Conservation (phyloP, 2,329 filamentous ascomycete species). For the Neoscytalidium dimidiatum region DNA sequence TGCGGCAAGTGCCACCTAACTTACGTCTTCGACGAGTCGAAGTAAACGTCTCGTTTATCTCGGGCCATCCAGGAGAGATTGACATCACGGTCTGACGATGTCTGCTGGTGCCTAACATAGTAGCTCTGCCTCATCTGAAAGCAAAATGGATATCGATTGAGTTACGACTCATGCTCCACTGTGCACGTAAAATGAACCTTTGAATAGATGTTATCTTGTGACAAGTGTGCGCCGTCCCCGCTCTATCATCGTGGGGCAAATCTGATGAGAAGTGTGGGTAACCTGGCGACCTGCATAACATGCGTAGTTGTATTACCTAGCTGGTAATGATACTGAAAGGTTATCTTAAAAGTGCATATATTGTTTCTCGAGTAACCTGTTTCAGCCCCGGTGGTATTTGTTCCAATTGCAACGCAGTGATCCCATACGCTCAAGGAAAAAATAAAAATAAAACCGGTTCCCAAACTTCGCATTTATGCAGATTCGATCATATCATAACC, state of each 20-base stretch:
- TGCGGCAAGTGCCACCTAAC: slow-evolving; percentile 74
- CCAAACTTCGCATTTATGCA: not conserved
- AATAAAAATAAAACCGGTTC: not conserved
- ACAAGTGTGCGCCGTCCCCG: not conserved
- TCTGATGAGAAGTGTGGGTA: not conserved
- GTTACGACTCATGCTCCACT: not conserved
- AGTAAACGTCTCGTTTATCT: slow-evolving; percentile 39
- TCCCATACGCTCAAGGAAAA: not conserved
- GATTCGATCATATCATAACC: not conserved
- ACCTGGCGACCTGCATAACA: too few relatives aligned
- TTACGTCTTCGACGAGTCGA: slow-evolving; percentile 70
- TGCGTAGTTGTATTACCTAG: not conserved
- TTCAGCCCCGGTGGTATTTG: not conserved
- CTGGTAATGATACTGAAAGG: not conserved
- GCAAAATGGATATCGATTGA: not conserved
- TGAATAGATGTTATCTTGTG: not conserved
- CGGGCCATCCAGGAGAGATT: not conserved
- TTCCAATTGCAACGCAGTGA: not conserved
- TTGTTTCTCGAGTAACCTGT: not conserved
- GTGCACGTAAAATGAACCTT: not conserved
- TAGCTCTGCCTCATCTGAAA: slow-evolving; percentile 8
- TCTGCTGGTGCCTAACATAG: slow-evolving; percentile 7
- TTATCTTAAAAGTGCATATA: not conserved
- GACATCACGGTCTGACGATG: slow-evolving; percentile 14
- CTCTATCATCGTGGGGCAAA: not conserved